Percentiles rank a stretch among this genome's conserved stretches.
phyloP scores from a whole-genome alignment of 164 flowering plant genomes.

The Vitis vinifera region ASM3070453v1 NC_081811.1:14514001-14514500 shows the following conservation, averaged over 20 bases:
- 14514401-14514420: not conserved
- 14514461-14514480: conserved; percentile 3
- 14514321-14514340: conserved; percentile 74
- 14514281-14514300: conserved; percentile 80
- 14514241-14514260: not conserved
- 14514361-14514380: conserved; percentile 99
- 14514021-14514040: too few species aligned
- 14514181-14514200: too few species aligned
- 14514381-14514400: conserved; percentile 28
- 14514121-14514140: too few species aligned
- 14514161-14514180: too few species aligned
- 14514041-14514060: too few species aligned
- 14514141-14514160: too few species aligned
- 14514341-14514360: conserved; percentile 82
- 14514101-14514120: too few species aligned
- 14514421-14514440: not conserved
- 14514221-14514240: too few species aligned
- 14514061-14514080: too few species aligned
- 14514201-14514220: too few species aligned
- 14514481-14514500: conserved; percentile 32
- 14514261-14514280: conserved; percentile 82
- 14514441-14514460: not conserved
- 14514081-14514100: too few species aligned
- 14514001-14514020: too few species aligned
- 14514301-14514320: conserved; percentile 65